phyloP scores from a whole-genome alignment of 306 rosid genomes.

The Biancaea sappan region DNA sequence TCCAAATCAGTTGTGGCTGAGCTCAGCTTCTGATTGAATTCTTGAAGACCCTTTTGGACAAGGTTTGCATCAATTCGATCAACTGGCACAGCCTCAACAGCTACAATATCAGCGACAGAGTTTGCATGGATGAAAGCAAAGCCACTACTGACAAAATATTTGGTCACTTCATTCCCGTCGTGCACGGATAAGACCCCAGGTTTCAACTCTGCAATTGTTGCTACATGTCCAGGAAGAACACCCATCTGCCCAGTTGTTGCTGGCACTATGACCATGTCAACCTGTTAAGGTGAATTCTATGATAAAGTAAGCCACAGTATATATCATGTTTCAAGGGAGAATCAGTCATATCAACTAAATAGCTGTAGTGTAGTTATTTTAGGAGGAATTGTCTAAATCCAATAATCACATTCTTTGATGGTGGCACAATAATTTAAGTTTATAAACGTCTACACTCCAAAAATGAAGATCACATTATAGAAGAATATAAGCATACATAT shows the following conservation, averaged over 20 bases:
- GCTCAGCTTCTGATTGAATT: conserved; percentile 89
- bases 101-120: conserved; percentile 79
- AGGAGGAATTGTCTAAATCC: neutral
- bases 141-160: conserved; percentile 93
- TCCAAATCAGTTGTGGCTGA: conserved; percentile 91
- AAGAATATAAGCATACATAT: neutral
- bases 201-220: conserved; percentile 96
- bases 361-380: neutral
- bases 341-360: neutral
- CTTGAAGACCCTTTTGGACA: conserved; percentile 96
- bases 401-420: neutral
- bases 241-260: conserved; percentile 99
- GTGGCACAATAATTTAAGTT: neutral
- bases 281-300: conserved; percentile 50
- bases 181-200: conserved; percentile 90
- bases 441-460: neutral
- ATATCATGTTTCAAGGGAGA: conserved; percentile 17
- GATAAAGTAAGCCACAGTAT: neutral
- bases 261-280: conserved; percentile 94
- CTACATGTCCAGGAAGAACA: conserved; percentile 98
- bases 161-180: conserved; percentile 71
- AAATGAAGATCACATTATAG: neutral
- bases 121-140: conserved; percentile 91
- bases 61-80: conserved; percentile 68
- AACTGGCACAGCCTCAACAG: conserved; percentile 90